These are phyloP conservation scores for Carex parvula DNA, from an alignment of 176 grass and related monocot genomes.

Conservation along the genomic window DNA sequence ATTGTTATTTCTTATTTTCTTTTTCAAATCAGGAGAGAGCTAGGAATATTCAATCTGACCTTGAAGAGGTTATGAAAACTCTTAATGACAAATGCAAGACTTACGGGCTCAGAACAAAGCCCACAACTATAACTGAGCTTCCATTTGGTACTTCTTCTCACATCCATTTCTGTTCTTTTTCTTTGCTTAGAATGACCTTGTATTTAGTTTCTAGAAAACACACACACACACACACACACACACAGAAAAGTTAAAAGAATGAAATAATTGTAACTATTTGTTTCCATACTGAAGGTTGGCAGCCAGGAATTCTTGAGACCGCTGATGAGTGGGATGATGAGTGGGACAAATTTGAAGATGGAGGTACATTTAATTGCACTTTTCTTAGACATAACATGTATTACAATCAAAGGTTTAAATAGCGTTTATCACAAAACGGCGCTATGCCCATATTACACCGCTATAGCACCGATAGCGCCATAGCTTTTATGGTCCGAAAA, in stretches of 20 bases:
- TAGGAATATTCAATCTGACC: conserved; percentile 76
- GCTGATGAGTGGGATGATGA: conserved; percentile 74
- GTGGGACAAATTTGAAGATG: conserved; percentile 94
- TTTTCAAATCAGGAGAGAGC: conserved; percentile 54
- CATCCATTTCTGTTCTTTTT: conserved; percentile 14
- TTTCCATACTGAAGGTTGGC: conserved; percentile 67
- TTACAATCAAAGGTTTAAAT: too few species aligned
- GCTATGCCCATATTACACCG: too few species aligned
- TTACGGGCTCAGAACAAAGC: conserved; percentile 94
- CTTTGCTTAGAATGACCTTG: conserved; percentile 13
- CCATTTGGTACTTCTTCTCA: conserved; percentile 77
- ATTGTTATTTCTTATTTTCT: neutral
- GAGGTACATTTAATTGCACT: conserved; percentile 37
- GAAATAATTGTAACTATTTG: neutral
- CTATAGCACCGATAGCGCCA: too few species aligned
- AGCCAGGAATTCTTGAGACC: conserved; percentile 81
- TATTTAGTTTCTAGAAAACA: neutral
- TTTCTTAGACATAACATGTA: conserved; percentile 1
- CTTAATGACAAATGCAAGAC: conserved; percentile 92
- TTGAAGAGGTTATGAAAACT: conserved; percentile 71
- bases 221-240: neutral
- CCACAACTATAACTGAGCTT: conserved; percentile 88
- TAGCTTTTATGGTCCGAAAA: too few species aligned
- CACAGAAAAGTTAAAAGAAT: neutral
- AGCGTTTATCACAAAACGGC: too few species aligned